A percentile compares a stretch with the other conserved stretches of the same genome.
phyloP scores from a whole-genome alignment of 352 stramenopile species.

The Phytophthora pinifolia region DNA sequence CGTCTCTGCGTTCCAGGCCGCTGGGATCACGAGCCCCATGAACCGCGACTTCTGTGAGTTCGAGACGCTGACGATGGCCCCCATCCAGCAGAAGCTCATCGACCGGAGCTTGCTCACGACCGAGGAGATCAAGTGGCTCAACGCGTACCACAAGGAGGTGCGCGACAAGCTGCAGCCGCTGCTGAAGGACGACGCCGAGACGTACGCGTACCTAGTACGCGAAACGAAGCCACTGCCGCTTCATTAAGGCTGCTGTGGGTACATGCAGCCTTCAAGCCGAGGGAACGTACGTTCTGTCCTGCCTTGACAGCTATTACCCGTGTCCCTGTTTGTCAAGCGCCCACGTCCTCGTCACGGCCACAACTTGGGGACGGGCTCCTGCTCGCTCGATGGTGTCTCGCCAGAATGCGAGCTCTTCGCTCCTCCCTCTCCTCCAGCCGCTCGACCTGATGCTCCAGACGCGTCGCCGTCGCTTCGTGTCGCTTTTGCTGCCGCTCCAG shows the following conservation, averaged over 20 bases:
- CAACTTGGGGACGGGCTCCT: conserved; percentile 36
- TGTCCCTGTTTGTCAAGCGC: too few species aligned
- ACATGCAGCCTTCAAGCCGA: not conserved
- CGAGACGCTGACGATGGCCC: conserved; percentile 96
- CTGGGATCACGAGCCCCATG: conserved; percentile 63
- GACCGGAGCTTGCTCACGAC: conserved; percentile 90
- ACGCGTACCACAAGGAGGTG: conserved; percentile 93
- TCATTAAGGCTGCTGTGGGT: conserved; percentile 7
- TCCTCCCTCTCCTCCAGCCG: conserved; percentile 47
- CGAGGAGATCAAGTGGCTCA: conserved; percentile 95
- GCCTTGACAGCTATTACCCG: not conserved
- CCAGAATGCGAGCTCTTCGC: conserved; percentile 28
- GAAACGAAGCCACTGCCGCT: conserved; percentile 70
- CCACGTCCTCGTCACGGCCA: too few species aligned
- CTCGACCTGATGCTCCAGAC: conserved; percentile 56
- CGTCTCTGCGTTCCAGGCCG: conserved; percentile 27
- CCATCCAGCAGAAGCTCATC: conserved; percentile 98
- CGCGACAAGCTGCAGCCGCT: conserved; percentile 91
- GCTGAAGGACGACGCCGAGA: conserved; percentile 61
- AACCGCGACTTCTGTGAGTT: conserved; percentile 95
- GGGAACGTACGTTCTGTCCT: conserved; percentile 4
- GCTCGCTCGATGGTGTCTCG: conserved; percentile 38
- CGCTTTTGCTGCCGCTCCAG: conserved; percentile 53
- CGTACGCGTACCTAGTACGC: conserved; percentile 72
- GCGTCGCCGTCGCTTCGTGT: conserved; percentile 39